Conservation (phyloP, 805 yeast genomes). For the Ascoidea rubescens region DNA sequence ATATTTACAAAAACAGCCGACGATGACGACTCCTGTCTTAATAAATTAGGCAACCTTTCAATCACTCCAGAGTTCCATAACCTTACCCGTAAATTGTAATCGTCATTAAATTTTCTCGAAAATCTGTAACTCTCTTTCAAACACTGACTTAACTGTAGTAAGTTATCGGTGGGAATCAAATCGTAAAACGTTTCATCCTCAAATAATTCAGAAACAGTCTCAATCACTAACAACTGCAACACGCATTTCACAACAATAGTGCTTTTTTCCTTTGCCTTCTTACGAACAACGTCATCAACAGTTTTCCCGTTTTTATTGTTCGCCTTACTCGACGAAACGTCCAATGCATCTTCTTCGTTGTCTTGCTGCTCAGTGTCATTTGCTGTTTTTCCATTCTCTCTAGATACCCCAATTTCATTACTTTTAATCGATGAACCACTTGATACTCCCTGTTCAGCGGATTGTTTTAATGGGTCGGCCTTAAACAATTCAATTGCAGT, state of each 20-base stretch:
- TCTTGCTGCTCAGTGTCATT: not conserved
- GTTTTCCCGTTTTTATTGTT: conserved; percentile 12
- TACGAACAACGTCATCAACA: conserved; percentile 22
- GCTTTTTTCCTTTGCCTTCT: conserved; percentile 42
- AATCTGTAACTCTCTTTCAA: conserved; percentile 64
- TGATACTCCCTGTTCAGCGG: not conserved
- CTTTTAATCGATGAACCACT: not conserved
- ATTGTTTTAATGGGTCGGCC: conserved; percentile 27
- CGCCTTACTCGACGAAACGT: not conserved
- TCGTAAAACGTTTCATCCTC: conserved; percentile 57
- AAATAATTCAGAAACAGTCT: conserved; percentile 68
- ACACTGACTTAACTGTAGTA: conserved; percentile 44
- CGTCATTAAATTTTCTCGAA: conserved; percentile 78
- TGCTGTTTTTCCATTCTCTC: not conserved
- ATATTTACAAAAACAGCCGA: conserved; percentile 78
- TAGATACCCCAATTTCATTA: not conserved
- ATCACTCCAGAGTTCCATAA: conserved; percentile 87
- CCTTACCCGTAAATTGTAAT: conserved; percentile 75
- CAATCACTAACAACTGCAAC: conserved; percentile 78
- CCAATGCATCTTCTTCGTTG: not conserved
- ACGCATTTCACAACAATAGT: conserved; percentile 87
- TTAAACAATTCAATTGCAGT: conserved; percentile 77
- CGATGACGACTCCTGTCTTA: conserved; percentile 84
- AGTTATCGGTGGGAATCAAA: conserved; percentile 49
- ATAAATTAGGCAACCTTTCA: conserved; percentile 80